Conservation (phyloP, 75 land plant species). For the Selaginella tamariscina region DNA sequence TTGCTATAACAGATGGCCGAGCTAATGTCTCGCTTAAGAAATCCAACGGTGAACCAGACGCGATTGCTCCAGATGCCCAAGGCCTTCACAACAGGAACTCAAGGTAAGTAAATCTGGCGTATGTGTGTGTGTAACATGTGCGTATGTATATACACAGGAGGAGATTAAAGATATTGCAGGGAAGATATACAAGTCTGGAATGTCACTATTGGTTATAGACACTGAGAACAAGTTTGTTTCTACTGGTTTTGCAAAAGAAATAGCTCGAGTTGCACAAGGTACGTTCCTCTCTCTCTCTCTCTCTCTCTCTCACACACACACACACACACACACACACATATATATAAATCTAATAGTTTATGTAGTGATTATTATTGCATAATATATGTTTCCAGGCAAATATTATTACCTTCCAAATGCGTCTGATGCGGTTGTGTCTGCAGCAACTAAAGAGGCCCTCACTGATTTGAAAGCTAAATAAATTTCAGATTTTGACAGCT, state of each 20-base stretch:
- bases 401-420: slow-evolving; percentile 98
- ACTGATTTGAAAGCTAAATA: slow-evolving; percentile 56
- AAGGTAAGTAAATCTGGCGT: slow-evolving; percentile 41
- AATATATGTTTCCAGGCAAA: too few relatives aligned
- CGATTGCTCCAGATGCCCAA: slow-evolving; percentile 64
- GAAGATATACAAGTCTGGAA: slow-evolving; percentile 92
- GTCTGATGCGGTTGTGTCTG: slow-evolving; percentile 90
- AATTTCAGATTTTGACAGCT: too few relatives aligned
- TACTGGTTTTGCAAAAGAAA: slow-evolving; percentile 98
- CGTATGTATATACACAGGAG: slow-evolving; percentile 36
- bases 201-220: slow-evolving; percentile 96
- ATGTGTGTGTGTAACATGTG: neutral
- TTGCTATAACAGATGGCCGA: slow-evolving; percentile 93
- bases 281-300: too few relatives aligned
- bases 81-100: slow-evolving; percentile 70
- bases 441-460: slow-evolving; percentile 78
- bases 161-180: slow-evolving; percentile 95
- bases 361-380: too few relatives aligned
- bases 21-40: slow-evolving; percentile 86
- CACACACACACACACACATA: too few relatives aligned
- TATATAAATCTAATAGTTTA: too few relatives aligned
- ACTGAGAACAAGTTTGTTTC: slow-evolving; percentile 99
- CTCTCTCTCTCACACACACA: too few relatives aligned
- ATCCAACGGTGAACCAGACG: slow-evolving; percentile 75
- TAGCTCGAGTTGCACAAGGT: slow-evolving; percentile 97